Evolutionary conservation across 2,329 filamentous ascomycete species (phyloP), one percentile per base, ranked within the genome.

Genomic region (Davidsoniella australis): DNA sequence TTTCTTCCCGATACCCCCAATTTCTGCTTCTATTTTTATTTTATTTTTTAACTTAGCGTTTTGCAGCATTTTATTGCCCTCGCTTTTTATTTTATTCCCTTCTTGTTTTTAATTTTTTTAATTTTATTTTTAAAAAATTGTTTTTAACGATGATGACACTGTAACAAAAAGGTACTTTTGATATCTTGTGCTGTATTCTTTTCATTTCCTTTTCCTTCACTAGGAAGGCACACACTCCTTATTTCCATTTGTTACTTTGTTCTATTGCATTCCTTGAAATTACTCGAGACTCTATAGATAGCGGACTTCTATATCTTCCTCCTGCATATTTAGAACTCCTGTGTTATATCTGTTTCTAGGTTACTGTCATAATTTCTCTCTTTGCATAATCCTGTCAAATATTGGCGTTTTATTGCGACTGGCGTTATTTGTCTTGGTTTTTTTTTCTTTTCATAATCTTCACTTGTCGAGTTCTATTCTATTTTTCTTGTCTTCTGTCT

Each of bases 341-440:
- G 9, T 33, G 29, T 9, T 33, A 33, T 33, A 9, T 12, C 29
- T 2, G 26, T 33, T 9, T 33, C 8, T 33, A 9, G 8, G 29
- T 33, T 5, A 33, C 29, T 33, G 9, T 33, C 29, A 48, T 41
- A 17, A 24, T 62, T 63, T 58, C 58, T 56, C 44, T 57, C 55
- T 53, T 51, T 53, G 52, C 26, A 41, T 41, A 40, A 26, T 39
- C 38, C 20, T 17, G 18, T 39, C 45, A 14, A 14, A 47, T 39
- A 37, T 29, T 41, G 3, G 26, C 26, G 12, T 24, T 41, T 37
- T 24, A 24, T 38, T 29, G n/a, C 20, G 26, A 12, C 33, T 41
- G 36, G 18, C 36, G 12, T 47, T 38, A 26, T 47, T 23, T 45
- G 17, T 42, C 16, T 39, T n/a, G 9, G 18, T 39, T 46, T 18